phyloP scores from a whole-genome alignment of 495 filamentous ascomycete species.

The Amniculicola lignicola region DNA sequence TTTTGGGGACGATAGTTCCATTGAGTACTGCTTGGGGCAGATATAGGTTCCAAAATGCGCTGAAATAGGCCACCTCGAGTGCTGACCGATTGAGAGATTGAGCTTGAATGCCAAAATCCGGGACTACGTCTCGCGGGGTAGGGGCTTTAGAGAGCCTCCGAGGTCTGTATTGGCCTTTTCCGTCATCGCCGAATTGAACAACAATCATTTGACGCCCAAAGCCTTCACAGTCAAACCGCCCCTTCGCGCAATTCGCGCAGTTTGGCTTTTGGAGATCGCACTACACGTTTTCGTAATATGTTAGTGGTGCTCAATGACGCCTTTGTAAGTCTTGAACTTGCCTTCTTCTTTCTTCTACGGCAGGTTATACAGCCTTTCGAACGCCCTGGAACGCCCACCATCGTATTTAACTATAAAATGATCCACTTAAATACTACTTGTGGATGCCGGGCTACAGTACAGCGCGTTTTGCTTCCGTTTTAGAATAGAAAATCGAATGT shows the following conservation, averaged over 20 bases:
- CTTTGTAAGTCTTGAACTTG: neutral
- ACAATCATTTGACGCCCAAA: constrained; percentile 19
- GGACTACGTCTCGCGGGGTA: neutral
- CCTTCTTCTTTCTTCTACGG: constrained; percentile 17
- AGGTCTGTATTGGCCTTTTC: neutral
- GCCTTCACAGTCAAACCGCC: constrained; percentile 13
- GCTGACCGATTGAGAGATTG: constrained; percentile 8
- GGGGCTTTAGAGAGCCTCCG: neutral
- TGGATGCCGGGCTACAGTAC: no score
- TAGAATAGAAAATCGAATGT: neutral
- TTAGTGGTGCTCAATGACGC: neutral
- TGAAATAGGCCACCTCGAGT: constrained; percentile 9
- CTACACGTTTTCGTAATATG: neutral
- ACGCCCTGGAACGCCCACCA: constrained; percentile 26
- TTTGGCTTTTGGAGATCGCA: constrained; percentile 17
- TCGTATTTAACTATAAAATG: neutral
- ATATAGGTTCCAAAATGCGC: constrained; percentile 18
- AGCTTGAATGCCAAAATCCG: neutral
- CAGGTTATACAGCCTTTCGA: constrained; percentile 21
- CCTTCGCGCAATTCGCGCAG: constrained; percentile 13
- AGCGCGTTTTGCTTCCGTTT: no score
- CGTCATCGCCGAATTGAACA: constrained; percentile 1
- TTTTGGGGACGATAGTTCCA: neutral
- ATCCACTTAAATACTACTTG: no score
- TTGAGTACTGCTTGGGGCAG: constrained; percentile 2